These are phyloP conservation scores for Aotearoamyces nothofagi DNA, from an alignment of 2,329 filamentous ascomycete genomes.

Conservation along the genomic window DNA sequence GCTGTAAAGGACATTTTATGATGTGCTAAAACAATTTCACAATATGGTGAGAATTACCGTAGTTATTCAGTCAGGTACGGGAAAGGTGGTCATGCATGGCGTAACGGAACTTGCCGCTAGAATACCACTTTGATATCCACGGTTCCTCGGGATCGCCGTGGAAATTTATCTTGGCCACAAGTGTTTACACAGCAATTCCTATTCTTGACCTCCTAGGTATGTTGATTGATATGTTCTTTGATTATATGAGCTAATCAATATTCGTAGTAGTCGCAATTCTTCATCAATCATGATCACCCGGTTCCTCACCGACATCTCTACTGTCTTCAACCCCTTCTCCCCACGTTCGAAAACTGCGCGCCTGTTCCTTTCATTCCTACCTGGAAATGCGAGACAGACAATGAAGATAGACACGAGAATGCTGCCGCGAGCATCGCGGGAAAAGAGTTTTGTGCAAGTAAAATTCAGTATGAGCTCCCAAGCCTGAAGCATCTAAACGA, in stretches of 20 bases:
- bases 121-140: no score
- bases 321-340: slow-evolving; percentile 88
- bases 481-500: no score
- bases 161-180: no score
- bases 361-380: slow-evolving; percentile 74
- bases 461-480: slow-evolving; percentile 59
- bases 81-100: slow-evolving; percentile 1
- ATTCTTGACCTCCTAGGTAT: no score
- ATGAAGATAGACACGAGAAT: slow-evolving; percentile 70
- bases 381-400: slow-evolving; percentile 59
- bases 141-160: no score
- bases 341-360: slow-evolving; percentile 66
- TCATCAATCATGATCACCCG: slow-evolving; percentile 82
- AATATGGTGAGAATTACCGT: no score
- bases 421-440: slow-evolving; percentile 52
- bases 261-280: no score
- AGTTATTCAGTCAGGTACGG: neutral
- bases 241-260: no score
- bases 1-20: slow-evolving; percentile 42
- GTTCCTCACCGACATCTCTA: slow-evolving; percentile 72
- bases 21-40: slow-evolving; percentile 1
- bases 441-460: slow-evolving; percentile 54
- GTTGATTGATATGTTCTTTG: no score
- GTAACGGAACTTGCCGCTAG: neutral
- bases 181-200: no score